phyloP scores from a whole-genome alignment of 495 filamentous ascomycete genomes.

The Mycothermus thermophilus region DNA sequence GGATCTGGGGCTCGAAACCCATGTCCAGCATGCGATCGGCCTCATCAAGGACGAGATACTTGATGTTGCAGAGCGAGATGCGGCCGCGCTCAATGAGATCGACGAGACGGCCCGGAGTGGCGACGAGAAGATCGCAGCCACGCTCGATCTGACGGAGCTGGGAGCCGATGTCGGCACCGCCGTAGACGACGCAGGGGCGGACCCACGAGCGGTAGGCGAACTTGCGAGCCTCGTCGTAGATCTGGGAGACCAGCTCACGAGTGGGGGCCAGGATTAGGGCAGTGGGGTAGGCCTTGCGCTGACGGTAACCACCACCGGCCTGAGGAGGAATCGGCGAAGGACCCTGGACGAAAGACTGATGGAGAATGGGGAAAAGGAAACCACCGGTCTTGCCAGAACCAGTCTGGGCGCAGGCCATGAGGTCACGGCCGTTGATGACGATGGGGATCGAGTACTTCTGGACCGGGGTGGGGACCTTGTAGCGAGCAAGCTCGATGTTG shows the following conservation, averaged over 20 bases:
- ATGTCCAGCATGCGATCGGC: slow-evolving; percentile 99
- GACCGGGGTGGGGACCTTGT: slow-evolving; percentile 88
- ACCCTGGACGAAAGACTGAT: slow-evolving; percentile 82
- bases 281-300: slow-evolving; percentile 92
- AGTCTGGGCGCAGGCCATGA: slow-evolving; percentile 99
- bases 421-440: slow-evolving; percentile 87
- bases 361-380: slow-evolving; percentile 96
- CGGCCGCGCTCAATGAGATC: slow-evolving; percentile 97
- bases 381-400: slow-evolving; percentile 99
- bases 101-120: slow-evolving; percentile 91
- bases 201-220: slow-evolving; percentile 99
- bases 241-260: slow-evolving; percentile 95
- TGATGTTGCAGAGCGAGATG: slow-evolving; percentile 92
- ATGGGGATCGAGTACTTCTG: slow-evolving; percentile 98
- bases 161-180: slow-evolving; percentile 94
- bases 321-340: slow-evolving; percentile 52
- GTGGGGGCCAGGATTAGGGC: slow-evolving; percentile 92
- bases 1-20: slow-evolving; percentile 99
- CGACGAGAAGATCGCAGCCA: slow-evolving; percentile 92
- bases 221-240: slow-evolving; percentile 94
- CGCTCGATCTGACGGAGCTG: slow-evolving; percentile 96
- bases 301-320: slow-evolving; percentile 59
- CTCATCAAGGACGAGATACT: slow-evolving; percentile 97
- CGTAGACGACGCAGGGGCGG: slow-evolving; percentile 93
- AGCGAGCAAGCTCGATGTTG: slow-evolving; percentile 87